Conservation (phyloP, 2,329 filamentous ascomycete species). For the Penicillium sp. region DNA sequence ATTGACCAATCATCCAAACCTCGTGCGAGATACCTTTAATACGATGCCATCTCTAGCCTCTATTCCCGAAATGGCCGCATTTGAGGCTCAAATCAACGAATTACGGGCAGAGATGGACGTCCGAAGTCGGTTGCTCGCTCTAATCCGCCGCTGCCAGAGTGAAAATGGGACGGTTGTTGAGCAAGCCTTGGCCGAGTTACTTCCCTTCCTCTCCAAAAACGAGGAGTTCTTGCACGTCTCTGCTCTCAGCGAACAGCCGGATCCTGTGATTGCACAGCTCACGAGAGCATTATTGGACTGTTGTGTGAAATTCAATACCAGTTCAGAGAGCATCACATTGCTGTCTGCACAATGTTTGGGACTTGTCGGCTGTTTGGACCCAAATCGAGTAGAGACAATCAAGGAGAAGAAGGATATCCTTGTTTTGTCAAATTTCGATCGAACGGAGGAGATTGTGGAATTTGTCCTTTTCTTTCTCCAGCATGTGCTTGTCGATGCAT, state of each 20-base stretch:
- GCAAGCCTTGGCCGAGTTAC: constrained; percentile 76
- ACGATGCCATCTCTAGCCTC: constrained; percentile 75
- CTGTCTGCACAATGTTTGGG: constrained; percentile 82
- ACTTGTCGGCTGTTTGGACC: constrained; percentile 85
- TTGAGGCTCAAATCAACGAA: constrained; percentile 64
- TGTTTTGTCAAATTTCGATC: constrained; percentile 81
- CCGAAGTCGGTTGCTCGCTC: constrained; percentile 67
- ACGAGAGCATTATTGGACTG: constrained; percentile 81
- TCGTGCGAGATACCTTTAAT: constrained; percentile 67
- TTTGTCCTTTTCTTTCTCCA: constrained; percentile 86
- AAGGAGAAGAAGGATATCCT: constrained; percentile 80
- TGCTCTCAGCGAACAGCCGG: constrained; percentile 79
- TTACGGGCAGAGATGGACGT: constrained; percentile 66
- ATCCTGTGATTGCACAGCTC: constrained; percentile 68
- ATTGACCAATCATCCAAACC: constrained; percentile 59
- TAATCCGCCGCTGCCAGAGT: constrained; percentile 71
- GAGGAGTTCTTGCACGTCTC: constrained; percentile 78
- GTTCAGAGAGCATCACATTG: constrained; percentile 64
- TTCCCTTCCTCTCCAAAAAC: constrained; percentile 68
- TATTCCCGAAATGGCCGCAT: constrained; percentile 67
- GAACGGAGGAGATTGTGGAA: constrained; percentile 73
- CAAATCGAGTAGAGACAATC: constrained; percentile 79
- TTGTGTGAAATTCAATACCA: constrained; percentile 73
- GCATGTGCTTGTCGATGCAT: constrained; percentile 84
- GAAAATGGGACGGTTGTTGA: constrained; percentile 85